These are phyloP conservation scores for Porpolomopsis calyptriformis DNA, from an alignment of 768 basidiomycete genomes.

Conservation along the genomic window DNA sequence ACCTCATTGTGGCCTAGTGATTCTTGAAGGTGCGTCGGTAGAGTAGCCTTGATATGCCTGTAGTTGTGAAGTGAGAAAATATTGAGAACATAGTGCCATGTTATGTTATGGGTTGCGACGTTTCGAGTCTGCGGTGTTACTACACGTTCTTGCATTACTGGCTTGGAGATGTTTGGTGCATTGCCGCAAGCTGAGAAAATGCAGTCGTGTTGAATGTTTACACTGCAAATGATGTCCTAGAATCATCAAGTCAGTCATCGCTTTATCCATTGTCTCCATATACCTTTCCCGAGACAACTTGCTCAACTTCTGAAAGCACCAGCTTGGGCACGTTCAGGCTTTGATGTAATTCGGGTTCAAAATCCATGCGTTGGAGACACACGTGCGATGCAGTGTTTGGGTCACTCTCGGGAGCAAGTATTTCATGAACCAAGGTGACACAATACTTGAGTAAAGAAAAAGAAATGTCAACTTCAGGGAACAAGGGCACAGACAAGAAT, in stretches of 20 bases:
- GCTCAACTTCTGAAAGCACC: not conserved
- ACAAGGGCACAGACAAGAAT: not conserved
- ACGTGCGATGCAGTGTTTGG: not conserved
- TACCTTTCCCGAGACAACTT: not conserved
- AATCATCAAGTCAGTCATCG: not conserved
- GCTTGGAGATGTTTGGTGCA: not conserved
- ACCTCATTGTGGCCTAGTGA: not conserved
- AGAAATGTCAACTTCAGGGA: not conserved
- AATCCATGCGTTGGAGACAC: not conserved
- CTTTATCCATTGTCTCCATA: not conserved
- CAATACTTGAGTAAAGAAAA: not conserved
- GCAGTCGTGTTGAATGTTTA: constrained; percentile 8
- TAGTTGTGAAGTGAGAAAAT: constrained; percentile 1
- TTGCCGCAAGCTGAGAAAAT: not conserved
- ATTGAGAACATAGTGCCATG: not conserved
- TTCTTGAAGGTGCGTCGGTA: not conserved
- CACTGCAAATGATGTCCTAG: too few species aligned
- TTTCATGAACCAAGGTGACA: constrained; percentile 3
- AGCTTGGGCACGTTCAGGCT: not conserved
- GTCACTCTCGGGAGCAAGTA: constrained; percentile 1
- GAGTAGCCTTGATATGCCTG: not conserved
- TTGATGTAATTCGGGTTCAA: not conserved
- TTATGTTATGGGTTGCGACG: not conserved
- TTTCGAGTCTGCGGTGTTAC: not conserved
- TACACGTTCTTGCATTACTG: not conserved